Evolutionary conservation across 805 yeast genomes (phyloP), one percentile per base, ranked within the genome.

Genomic region (Yarrowia sp.): DNA sequence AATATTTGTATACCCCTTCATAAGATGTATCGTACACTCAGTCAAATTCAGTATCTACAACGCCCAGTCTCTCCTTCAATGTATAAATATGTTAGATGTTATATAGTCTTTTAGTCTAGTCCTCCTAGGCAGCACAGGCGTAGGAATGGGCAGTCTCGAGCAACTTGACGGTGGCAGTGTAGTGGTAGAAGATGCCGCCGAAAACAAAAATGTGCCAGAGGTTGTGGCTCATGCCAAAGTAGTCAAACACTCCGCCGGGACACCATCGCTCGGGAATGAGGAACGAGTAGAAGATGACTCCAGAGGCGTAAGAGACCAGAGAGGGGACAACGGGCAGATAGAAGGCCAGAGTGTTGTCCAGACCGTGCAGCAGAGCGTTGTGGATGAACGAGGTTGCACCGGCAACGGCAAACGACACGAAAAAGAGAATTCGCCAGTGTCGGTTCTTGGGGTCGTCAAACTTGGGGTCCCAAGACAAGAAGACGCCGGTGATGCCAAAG

Each of bases 151-250:
- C 81, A 8, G 80, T 81, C 61, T 81, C 82, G 72, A 88, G 88
- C 90, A 93, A 88, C 69, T 86, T 87, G 71, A 91, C 80, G 46
- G 92, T 81, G 14, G 96, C 94, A 69, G 82, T 82, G 78, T 93
- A 95, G 78, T 94, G 98, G 41, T 96, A 97, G 50, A 90, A 78
- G n/a, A 92, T 87, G 2, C 99, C 99, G 35, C 90, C 82, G 16
- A 95, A 84, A 40, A 95, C 99, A 75, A 90, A 91, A 12, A 92
- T 77, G 79, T 94, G 99, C 99, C 99, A 94, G 40, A 94, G 81
- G 74, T 92, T 93, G 78, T 94, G 99, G 45, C 97, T 91, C 97
- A 92, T 94, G 89, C 94, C 82, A 69, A 80, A 72, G 72, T 78
- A 78, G 72, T 80, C 81, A 70, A 80, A 76, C 50, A 78, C 68